Evolutionary conservation across 2,329 filamentous ascomycete genomes (phyloP), one percentile per base, ranked within the genome.

Genomic region (Zelopaecilomyces penicillatus): DNA sequence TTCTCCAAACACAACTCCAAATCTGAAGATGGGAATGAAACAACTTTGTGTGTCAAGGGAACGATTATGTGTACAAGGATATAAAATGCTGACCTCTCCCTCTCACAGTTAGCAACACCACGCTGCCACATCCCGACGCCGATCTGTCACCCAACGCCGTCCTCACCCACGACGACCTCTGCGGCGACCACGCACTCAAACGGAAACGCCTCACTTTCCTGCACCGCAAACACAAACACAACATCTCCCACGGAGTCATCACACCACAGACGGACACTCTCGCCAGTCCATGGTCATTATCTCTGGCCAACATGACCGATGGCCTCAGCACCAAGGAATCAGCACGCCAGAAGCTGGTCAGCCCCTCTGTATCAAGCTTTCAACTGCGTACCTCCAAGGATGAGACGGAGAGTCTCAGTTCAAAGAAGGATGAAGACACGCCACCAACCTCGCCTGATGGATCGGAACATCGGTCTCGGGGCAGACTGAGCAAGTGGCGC

Each of bases 121-220:
- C 78, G 3, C 65, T 78, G 11, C 76, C 75, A 19, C 78, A 83
- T 48, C 80, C 80, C 26, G 77, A 80, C 12, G 80, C 80, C 46
- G 71, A 80, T 52, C 67, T 76, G 5, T 74, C 71, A 10, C 71
- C 72, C 40, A 69, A 76, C 49, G 79, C 78, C 37, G 71, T 65
- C 54, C 76, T 83, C 47, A 71, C 70, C 34, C 69, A 74, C 43
- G 70, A 74, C 43, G 76, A 81, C 50, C 61, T 78, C 37, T 65
- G 70, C 43, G 61, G 70, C 1, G 59, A 62, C 27, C 65, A 63
- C 40, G 64, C 66, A 30, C 54, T 71, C 36, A 59, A 64, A 32
- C 66, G 72, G 37, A 66, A 70, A 35, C 67, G 67, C 37, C 68
- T 66, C 28, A 69, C 69, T 3, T 69, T 77, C 51, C 56, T 76